Evolutionary conservation across 352 stramenopile genomes (phyloP).

Genomic region (Phytophthora foliorum): DNA sequence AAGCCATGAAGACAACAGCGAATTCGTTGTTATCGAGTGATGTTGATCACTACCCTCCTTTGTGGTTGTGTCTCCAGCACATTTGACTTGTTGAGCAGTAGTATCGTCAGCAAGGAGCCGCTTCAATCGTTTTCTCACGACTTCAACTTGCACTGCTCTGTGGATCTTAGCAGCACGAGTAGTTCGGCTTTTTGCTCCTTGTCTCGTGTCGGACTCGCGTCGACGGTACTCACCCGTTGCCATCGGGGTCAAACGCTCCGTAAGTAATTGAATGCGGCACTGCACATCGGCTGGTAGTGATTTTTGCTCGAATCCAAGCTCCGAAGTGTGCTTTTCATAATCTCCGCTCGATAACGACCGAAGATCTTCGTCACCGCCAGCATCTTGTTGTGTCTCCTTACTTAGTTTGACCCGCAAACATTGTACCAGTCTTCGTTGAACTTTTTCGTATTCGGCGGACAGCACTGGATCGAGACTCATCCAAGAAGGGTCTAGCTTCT

Average conservation of each 20-base stretch:
- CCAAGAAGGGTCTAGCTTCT: slow-evolving; percentile 25
- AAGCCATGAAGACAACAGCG: slow-evolving; percentile 25
- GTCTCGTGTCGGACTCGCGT: slow-evolving; percentile 24
- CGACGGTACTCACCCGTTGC: slow-evolving; percentile 55
- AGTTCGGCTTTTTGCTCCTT: slow-evolving; percentile 21
- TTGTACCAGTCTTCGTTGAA: slow-evolving; percentile 24
- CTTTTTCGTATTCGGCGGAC: slow-evolving; percentile 29
- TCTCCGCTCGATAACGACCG: slow-evolving; percentile 25
- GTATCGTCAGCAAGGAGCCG: slow-evolving; percentile 36
- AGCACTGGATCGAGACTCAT: slow-evolving; percentile 30
- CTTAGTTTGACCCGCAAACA: slow-evolving; percentile 31
- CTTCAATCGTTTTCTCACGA: slow-evolving; percentile 60
- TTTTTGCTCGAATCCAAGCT: slow-evolving; percentile 36
- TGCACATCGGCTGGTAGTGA: slow-evolving; percentile 42
- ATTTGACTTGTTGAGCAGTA: slow-evolving; percentile 1
- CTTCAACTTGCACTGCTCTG: slow-evolving; percentile 44
- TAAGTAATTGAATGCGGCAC: slow-evolving; percentile 53
- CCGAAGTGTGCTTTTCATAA: slow-evolving; percentile 39
- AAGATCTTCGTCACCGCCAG: slow-evolving; percentile 9
- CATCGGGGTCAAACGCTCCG: slow-evolving; percentile 43
- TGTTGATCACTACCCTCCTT: neutral
- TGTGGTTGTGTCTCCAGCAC: neutral
- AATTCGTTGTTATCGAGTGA: slow-evolving; percentile 5
- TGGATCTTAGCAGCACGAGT: slow-evolving; percentile 55
- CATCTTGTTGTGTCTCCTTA: neutral